Base-by-base conservation (phyloP, 2,329 filamentous ascomycete species). In the Microthyrium microscopicum region DNA sequence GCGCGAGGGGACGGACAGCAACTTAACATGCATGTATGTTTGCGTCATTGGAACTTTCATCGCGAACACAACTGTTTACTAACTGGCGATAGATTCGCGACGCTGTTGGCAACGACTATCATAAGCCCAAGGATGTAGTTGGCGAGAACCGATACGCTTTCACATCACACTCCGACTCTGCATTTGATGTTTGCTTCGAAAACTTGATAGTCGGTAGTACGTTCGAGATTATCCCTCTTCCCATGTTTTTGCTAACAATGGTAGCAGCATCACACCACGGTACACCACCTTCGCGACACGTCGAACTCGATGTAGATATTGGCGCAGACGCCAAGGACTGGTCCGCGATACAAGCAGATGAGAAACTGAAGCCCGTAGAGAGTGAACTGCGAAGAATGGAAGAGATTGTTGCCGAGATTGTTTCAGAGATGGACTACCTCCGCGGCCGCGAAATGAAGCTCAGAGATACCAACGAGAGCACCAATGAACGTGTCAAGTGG, bases 401-500 rank as follows among this genome's bases (percentile, higher is more conserved):
- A 56, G 89, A 94, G 61, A 69, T 87, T 52, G 79, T 92, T 25
- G 68, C 66, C 43, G 87, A 95, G 62, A 74, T 95, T 42, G 87
- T 94, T 31, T 59, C 59, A 41, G 87, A 95, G 68, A 92, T 98
- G 87, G 87, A 95, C 43, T 98, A 95, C 61, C 71, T 98, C 47
- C 73, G 89, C 44, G 49, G 58, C 25, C 73, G 89, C 47, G 89
- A 98, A 67, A 84, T 93, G 70, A 92, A 83, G 66, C 70, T 98
- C 47, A 70, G 89, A 55, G 87, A 98, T 62, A 98, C 89, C 46
- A 98, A 98, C 59, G 89, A 98, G 76, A 95, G 87, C 67, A 98
- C 89, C 44, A 98, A 98, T 62, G 89, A 80, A 61, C 73, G 89
- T 39, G 89, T 98, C 50, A 98, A 95, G 67, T 95, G 83, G 84